Conservation (phyloP, 306 rosid genomes). For the Rosa chinensis region DNA sequence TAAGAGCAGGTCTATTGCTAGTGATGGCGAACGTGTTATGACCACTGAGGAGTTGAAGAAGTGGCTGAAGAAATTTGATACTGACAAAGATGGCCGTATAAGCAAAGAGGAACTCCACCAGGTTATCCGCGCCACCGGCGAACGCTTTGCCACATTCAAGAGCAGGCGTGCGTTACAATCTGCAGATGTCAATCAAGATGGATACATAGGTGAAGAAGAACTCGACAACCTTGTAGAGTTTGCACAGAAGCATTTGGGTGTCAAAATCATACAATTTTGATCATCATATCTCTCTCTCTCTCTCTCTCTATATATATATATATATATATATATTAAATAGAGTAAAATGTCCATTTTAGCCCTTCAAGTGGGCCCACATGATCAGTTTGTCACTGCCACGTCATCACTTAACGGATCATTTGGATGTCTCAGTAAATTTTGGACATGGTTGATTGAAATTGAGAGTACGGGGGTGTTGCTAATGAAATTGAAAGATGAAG, state of each 20-base stretch:
- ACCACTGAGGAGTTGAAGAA: slow-evolving; percentile 21
- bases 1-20: neutral
- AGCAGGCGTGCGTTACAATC: neutral
- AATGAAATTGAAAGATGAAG: too few species aligned
- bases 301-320: neutral
- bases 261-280: slow-evolving; percentile 7
- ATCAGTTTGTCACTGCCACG: too few species aligned
- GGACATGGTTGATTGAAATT: too few species aligned
- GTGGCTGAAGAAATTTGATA: slow-evolving; percentile 25
- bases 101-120: slow-evolving; percentile 14
- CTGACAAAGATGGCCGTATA: slow-evolving; percentile 29
- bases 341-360: too few species aligned
- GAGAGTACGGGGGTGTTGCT: too few species aligned
- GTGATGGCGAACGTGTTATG: slow-evolving; percentile 22
- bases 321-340: neutral
- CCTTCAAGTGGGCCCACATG: too few species aligned
- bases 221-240: slow-evolving; percentile 21
- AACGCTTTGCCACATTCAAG: neutral
- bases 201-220: slow-evolving; percentile 19
- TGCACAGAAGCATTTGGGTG: slow-evolving; percentile 17
- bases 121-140: neutral
- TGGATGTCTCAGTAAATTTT: too few species aligned
- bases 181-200: neutral
- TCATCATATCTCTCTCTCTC: neutral
- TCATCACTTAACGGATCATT: too few species aligned